Evolutionary conservation across 1,284 basidiomycete genomes (phyloP), one percentile per base, ranked within the genome.

Genomic region (Meira nashicola): DNA sequence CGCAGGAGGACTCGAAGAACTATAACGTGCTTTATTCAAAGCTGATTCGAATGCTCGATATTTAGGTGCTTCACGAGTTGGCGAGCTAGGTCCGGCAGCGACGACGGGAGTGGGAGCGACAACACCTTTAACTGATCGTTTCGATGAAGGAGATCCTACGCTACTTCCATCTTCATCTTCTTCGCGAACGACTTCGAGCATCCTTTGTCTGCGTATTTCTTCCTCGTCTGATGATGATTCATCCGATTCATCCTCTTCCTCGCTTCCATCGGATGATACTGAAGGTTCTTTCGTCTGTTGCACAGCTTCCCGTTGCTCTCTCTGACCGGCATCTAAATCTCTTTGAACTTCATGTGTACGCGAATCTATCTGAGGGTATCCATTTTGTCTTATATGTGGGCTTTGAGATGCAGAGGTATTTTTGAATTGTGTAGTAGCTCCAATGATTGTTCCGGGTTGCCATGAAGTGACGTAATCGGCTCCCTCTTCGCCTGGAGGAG

Each of bases 61-160:
- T 19, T 40, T 52, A 4, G 28, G 28, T 8, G 28, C 28, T 33
- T 23, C 19, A 19, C 43, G 17, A 9, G 25, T 23, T 23, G 38
- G 14, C 25, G 25, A 17, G 51, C 21, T 15, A 17, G 14, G 51
- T 46, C 7, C 46, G 8, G 46, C 46, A 48, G 17, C 46, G 4
- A 48, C 14, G 6, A 15, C 21, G 12, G 46, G 12, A 25, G 21
- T 23, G 12, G 12, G 17, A 14, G 46, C 14, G 5, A 19, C 9
- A 39, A 12, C 5, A 28, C 39, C 7, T 15, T 49, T 17, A 17
- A 17, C 8, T 47, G 37, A 9, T 56, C 54, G 64, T 41, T 50
- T 55, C n/a, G 60, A 62, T 66, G 71, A 71, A 40, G 71, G 69
- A 40, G 69, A 58, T 57, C 68, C 67, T 8, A 63, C 69, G 23